Evolutionary conservation across 306 rosid genomes (phyloP), one percentile per base, ranked within the genome.

Genomic region (Dalbergia oliveri): DNA sequence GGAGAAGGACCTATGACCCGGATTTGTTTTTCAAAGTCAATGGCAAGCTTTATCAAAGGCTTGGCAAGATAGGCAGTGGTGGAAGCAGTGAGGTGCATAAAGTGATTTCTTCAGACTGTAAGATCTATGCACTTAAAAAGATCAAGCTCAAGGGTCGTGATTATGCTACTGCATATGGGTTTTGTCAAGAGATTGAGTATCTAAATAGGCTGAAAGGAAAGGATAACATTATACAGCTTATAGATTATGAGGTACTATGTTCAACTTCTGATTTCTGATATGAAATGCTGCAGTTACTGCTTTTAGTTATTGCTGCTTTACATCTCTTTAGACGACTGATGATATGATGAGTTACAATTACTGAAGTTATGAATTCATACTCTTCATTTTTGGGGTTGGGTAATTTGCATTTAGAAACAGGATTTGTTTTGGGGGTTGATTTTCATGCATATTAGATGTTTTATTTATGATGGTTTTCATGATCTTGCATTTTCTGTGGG

Each of bases 51-150:
- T 95, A 93, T 89, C 99, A 95, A 84, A 89, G 98, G 87, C 99
- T 95, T 43, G 99, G 99, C 58, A 95, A 95, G 92, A 95, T 95
- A 82, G 99, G 99, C 1, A 95, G 98, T 49, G 99, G 99, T 35
- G 99, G 99, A 86, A 95, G 98, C 87, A 95, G 98, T 87, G 99
- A 95, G 86, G 98, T 95, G 34, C 97, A 95, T 91, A 95, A 95
- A 88, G 99, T 95, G 73, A 95, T 95, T 82, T 95, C 98, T 79
- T 90, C 97, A 59, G 97, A 95, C 76, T 95, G 99, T 84, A 91
- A 85, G 45, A 93, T 95, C 69, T 91, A 89, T 80, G 99, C 99
- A 4, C 94, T 95, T 51, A 93, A 95, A 82, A 95, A 89, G 82
- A 95, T 93, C 41, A 93, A 90, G 88, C 92, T 95, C 18, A 95